Base-by-base conservation (phyloP, 2,329 filamentous ascomycete species). In the Sordariomycetes sp. region DNA sequence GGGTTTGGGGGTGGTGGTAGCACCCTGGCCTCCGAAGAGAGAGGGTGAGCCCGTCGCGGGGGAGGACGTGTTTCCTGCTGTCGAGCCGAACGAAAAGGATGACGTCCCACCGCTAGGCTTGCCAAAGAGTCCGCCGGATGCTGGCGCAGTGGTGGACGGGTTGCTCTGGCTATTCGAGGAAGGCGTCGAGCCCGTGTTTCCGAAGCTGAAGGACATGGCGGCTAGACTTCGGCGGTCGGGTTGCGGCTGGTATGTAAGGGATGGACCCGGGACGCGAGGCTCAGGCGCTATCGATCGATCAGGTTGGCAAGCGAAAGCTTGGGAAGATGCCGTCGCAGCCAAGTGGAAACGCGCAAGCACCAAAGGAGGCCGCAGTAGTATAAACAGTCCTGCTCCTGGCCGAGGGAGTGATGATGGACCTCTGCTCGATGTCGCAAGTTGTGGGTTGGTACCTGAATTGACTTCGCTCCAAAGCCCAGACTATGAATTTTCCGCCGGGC, bases 81-180 rank as follows among this genome's bases (percentile, higher is more conserved):
- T 63, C 64, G 25, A 63, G 34, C 70, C 70, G 60, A 79, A 79
- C 10, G 71, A 70, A 63, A 78, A 76, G 10, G 62, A 59, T 25
- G 73, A 62, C 2, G 55, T 42, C 6, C 55, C 55, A 1, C 39
- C 45, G 45, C 39, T 52, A 25, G 62, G 64, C 58, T 61, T 60
- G 52, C 73, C 74, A 62, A 79, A 78, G 10, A 77, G 62, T 22
- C 67, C 63, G 15, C 70, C 69, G 6, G 69, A 63, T 54, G 75
- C 70, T 22, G 72, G 66, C 48, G 69, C 67, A 15, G 72, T 68
- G 42, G 68, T 65, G n/a, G 69, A 56, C 61, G 64, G 66, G 54
- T 57, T 60, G 53, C 61, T 57, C 45, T 60, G 55, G 52, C 61
- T 60, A 54, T 56, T 58, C 28, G 62, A 59, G 28, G 62, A 54